These are phyloP conservation scores for Erythrobasidium yunnanense DNA, from an alignment of 768 basidiomycete species.

Conservation along the genomic window DNA sequence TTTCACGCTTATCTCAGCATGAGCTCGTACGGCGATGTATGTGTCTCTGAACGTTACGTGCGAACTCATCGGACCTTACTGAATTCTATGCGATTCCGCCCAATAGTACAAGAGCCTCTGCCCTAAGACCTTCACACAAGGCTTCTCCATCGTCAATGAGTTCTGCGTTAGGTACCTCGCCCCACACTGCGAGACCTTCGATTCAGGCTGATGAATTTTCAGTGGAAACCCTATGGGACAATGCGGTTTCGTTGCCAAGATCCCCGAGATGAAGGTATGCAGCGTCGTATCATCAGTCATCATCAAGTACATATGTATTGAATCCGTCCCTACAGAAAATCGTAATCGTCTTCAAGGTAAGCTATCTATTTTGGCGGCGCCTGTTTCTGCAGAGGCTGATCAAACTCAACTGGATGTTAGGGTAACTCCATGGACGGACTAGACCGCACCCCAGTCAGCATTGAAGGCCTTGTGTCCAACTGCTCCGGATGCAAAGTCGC, in stretches of 20 bases:
- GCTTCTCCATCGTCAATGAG: not conserved
- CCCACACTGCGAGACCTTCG: no score
- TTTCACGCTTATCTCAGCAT: not conserved
- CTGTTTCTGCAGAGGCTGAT: no score
- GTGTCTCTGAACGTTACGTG: not conserved
- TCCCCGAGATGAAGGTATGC: conserved; percentile 12
- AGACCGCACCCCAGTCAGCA: conserved; percentile 1
- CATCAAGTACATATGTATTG: not conserved
- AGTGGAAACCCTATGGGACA: conserved; percentile 10
- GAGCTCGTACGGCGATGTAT: not conserved
- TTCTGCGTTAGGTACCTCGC: no score
- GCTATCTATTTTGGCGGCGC: no score
- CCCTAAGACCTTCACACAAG: conserved; percentile 13
- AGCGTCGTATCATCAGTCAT: not conserved
- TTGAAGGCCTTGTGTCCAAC: conserved; percentile 9
- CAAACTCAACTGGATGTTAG: no score
- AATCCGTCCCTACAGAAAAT: not conserved
- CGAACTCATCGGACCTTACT: not conserved
- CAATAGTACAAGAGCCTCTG: conserved; percentile 11
- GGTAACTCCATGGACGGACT: conserved; percentile 15
- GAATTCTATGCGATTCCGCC: not conserved
- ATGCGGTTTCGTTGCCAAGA: conserved; percentile 17
- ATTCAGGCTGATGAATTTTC: no score
- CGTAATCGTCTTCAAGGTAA: conserved; percentile 28
- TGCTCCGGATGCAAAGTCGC: conserved; percentile 24